Percentiles rank a stretch among this genome's conserved stretches.
These are phyloP conservation scores for Sindora glabra DNA, from an alignment of 306 rosid genomes.

Conservation along the genomic window DNA sequence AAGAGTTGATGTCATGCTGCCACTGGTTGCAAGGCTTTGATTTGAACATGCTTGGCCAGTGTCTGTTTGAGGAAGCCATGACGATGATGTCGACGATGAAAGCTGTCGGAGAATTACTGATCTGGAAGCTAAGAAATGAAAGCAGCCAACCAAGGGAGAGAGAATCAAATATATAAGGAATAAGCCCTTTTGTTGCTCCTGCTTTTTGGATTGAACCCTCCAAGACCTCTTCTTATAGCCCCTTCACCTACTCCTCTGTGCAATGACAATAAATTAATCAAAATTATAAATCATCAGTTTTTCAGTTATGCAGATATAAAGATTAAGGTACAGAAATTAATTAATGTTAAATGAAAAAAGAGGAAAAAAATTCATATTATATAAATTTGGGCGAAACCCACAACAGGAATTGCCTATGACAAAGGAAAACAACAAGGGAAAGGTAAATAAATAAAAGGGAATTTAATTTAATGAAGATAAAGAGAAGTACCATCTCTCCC, in stretches of 20 bases:
- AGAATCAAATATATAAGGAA: slow-evolving; percentile 7
- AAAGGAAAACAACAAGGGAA: slow-evolving; percentile 43
- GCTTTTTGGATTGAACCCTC: slow-evolving; percentile 31
- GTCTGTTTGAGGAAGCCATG: slow-evolving; percentile 98
- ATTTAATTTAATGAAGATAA: neutral
- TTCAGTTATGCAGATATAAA: slow-evolving; percentile 30
- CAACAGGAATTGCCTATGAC: slow-evolving; percentile 80
- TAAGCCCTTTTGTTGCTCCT: slow-evolving; percentile 36
- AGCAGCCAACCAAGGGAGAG: slow-evolving; percentile 28
- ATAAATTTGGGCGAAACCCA: slow-evolving; percentile 29
- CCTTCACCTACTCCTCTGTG: slow-evolving; percentile 45
- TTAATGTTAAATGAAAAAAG: neutral
- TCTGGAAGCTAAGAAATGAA: slow-evolving; percentile 18
- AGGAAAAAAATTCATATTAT: neutral
- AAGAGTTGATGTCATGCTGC: slow-evolving; percentile 77
- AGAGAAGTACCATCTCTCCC: slow-evolving; percentile 33
- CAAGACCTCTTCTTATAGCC: slow-evolving; percentile 60
- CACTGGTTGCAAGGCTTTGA: slow-evolving; percentile 95
- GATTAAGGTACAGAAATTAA: neutral
- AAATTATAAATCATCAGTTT: neutral
- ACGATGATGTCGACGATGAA: slow-evolving; percentile 16
- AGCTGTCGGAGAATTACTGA: neutral
- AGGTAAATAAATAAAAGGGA: slow-evolving; percentile 28
- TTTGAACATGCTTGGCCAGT: slow-evolving; percentile 99
- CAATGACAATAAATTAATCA: neutral